Evolutionary conservation across 2,329 filamentous ascomycete genomes (phyloP), one percentile per base, ranked within the genome.

Genomic region (Verticillium zaregamsianum): DNA sequence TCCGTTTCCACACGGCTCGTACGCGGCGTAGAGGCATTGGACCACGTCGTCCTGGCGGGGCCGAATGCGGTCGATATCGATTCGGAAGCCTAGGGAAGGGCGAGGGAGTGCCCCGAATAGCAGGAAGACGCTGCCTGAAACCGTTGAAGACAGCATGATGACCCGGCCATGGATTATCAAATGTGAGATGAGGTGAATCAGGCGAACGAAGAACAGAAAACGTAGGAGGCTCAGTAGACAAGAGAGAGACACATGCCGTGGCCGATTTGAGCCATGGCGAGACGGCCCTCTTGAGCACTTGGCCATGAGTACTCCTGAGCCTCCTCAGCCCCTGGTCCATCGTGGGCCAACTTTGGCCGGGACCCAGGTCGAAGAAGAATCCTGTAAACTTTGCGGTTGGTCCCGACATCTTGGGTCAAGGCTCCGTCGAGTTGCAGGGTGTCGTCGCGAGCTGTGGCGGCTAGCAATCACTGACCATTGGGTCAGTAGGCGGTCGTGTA

Each of bases 1-100:
- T 31, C 64, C 63, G 17, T 62, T 59, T 5, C 63, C 59, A 20
- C 64, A 66, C 17, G 61, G 28, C 9, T n/a, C 57, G 35, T 65
- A 39, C 8, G 59, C 58, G 12, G 62, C 40, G 37, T 61, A 39
- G 5, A 59, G 59, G 31, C 64, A 66, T 61, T 65, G 39, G 3
- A 23, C 49, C 57, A n/a, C 63, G 40, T 8, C 56, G 35, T 45
- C 59, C 39, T 56, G 14, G 17, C 33, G 57, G 31, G 35, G 40
- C 45, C 52, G 37, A 15, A 58, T 33, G 31, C 39, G 35, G 5
- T 52, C 31, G 17, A 20, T 23, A 7, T 57, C 20, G 9, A 62
- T 35, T 3, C 37, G 20, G 14, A n/a, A 17, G n/a, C 17, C 45
- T 52, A 52, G 20, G 25, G n/a, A 12, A 25, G 8, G 8, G 11